phyloP scores from a whole-genome alignment of 2,329 filamentous ascomycete genomes.

The Plenodomus biglobosus region DNA sequence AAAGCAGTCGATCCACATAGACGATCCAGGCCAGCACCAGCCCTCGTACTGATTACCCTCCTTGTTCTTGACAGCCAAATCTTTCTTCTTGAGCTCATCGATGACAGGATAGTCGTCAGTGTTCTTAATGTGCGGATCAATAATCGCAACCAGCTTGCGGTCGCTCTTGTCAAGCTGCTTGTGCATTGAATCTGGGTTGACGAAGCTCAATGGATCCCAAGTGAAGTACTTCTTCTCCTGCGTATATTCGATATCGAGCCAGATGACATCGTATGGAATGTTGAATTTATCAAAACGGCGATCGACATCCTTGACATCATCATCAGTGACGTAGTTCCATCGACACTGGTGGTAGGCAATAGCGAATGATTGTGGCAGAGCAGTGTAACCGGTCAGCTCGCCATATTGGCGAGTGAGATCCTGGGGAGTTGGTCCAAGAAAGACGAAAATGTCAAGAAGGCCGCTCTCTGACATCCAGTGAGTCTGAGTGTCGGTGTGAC shows the following conservation, averaged over 20 bases:
- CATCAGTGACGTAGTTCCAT: slow-evolving; percentile 98
- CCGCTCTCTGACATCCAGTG: slow-evolving; percentile 97
- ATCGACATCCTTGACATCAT: slow-evolving; percentile 95
- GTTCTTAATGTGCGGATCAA: slow-evolving; percentile 98
- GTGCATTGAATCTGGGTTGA: slow-evolving; percentile 82
- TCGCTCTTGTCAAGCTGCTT: slow-evolving; percentile 82
- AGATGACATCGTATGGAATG: slow-evolving; percentile 98
- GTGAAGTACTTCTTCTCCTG: slow-evolving; percentile 98
- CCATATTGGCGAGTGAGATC: slow-evolving; percentile 81
- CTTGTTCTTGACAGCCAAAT: slow-evolving; percentile 85
- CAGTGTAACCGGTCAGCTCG: slow-evolving; percentile 87
- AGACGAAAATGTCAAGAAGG: slow-evolving; percentile 87
- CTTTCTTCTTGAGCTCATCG: slow-evolving; percentile 80
- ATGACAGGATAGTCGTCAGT: slow-evolving; percentile 73
- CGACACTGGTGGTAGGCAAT: slow-evolving; percentile 96
- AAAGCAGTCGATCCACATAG: slow-evolving; percentile 95
- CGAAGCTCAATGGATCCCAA: slow-evolving; percentile 88
- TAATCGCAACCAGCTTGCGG: slow-evolving; percentile 89
- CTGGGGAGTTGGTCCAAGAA: slow-evolving; percentile 83
- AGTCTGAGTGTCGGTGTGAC: slow-evolving; percentile 77
- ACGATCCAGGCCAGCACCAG: slow-evolving; percentile 98
- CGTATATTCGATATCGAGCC: slow-evolving; percentile 97
- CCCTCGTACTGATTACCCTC: slow-evolving; percentile 87
- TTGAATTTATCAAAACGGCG: slow-evolving; percentile 92
- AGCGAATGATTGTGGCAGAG: slow-evolving; percentile 88